Percentiles rank a stretch among this genome's conserved stretches.
These are phyloP conservation scores for Nevesoporus exiguus DNA, from an alignment of 768 basidiomycete species.

Conservation along the genomic window DNA sequence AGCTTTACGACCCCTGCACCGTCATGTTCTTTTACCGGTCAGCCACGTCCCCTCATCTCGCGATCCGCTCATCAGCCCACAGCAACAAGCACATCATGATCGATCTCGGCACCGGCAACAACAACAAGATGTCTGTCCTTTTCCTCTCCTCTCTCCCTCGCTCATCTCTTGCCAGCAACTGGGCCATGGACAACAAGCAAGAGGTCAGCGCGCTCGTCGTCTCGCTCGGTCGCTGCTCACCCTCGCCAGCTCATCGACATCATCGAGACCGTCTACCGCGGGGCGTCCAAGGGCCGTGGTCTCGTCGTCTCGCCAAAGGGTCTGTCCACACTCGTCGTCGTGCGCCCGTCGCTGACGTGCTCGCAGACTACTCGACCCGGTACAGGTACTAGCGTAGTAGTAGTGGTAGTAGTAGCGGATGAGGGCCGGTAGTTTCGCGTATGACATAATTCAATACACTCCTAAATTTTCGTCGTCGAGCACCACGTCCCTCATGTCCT, in stretches of 20 bases:
- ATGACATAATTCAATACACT: constrained; percentile 23
- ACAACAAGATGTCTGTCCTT: constrained; percentile 81
- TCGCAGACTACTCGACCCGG: constrained; percentile 74
- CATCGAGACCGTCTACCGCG: constrained; percentile 96
- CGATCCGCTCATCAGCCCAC: constrained; percentile 1
- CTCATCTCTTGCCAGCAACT: constrained; percentile 59
- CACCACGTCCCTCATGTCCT: constrained; percentile 24
- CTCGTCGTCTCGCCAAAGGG: constrained; percentile 96
- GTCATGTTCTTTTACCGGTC: constrained; percentile 99
- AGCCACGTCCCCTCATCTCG: constrained; percentile 20
- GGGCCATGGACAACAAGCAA: constrained; percentile 99
- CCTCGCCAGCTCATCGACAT: constrained; percentile 83
- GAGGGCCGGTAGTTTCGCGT: constrained; percentile 30
- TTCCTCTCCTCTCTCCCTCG: background rate
- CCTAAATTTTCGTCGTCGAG: constrained; percentile 25
- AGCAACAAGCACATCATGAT: constrained; percentile 99
- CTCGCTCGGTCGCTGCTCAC: background rate
- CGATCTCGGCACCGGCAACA: constrained; percentile 98
- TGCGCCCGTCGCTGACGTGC: background rate
- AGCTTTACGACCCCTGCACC: constrained; percentile 94
- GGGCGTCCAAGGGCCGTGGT: constrained; percentile 97
- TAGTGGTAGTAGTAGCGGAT: background rate
- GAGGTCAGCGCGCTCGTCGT: constrained; percentile 52
- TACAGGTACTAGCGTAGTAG: constrained; percentile 55
- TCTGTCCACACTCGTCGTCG: constrained; percentile 28